A percentile compares a stretch with the other conserved stretches of the same genome.
phyloP scores from a whole-genome alignment of 192 early-diverging fungal genomes.

The Coemansia sp. region DNA sequence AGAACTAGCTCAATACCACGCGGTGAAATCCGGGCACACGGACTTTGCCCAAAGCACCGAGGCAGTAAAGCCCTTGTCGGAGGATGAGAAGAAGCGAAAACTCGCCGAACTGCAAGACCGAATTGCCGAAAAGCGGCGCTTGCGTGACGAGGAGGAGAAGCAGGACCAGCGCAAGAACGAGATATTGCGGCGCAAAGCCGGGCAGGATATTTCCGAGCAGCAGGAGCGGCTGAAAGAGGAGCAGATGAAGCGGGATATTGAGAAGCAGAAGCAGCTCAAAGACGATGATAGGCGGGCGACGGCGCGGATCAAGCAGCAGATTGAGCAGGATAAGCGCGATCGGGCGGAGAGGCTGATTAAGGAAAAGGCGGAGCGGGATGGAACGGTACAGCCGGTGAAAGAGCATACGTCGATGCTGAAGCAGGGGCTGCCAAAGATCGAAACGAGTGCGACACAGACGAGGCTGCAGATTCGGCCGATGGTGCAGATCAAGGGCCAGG shows the following conservation, averaged over 20 bases:
- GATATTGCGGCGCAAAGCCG: slow-evolving; percentile 57
- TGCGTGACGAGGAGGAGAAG: slow-evolving; percentile 59
- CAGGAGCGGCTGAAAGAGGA: slow-evolving; percentile 59
- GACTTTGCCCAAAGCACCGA: slow-evolving; percentile 69
- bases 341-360: slow-evolving; percentile 52
- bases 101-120: slow-evolving; percentile 60
- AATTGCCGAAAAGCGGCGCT: slow-evolving; percentile 57
- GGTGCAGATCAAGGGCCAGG: slow-evolving; percentile 28
- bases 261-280: slow-evolving; percentile 63
- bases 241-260: slow-evolving; percentile 62
- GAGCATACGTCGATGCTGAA: slow-evolving; percentile 20
- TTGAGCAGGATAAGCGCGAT: slow-evolving; percentile 69
- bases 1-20: slow-evolving; percentile 63
- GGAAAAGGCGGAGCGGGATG: slow-evolving; percentile 42
- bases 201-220: slow-evolving; percentile 60
- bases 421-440: slow-evolving; percentile 30
- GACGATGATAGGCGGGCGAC: slow-evolving; percentile 65
- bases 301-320: slow-evolving; percentile 60
- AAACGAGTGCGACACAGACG: slow-evolving; percentile 46
- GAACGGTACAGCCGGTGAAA: background rate
- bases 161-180: slow-evolving; percentile 63
- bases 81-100: slow-evolving; percentile 71
- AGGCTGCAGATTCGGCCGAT: slow-evolving; percentile 66
- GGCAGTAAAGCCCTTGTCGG: slow-evolving; percentile 67
- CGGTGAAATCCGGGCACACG: slow-evolving; percentile 63